These are phyloP conservation scores for Eucalyptus cloeziana DNA, from an alignment of 345 rosid genomes.

Conservation along the genomic window DNA sequence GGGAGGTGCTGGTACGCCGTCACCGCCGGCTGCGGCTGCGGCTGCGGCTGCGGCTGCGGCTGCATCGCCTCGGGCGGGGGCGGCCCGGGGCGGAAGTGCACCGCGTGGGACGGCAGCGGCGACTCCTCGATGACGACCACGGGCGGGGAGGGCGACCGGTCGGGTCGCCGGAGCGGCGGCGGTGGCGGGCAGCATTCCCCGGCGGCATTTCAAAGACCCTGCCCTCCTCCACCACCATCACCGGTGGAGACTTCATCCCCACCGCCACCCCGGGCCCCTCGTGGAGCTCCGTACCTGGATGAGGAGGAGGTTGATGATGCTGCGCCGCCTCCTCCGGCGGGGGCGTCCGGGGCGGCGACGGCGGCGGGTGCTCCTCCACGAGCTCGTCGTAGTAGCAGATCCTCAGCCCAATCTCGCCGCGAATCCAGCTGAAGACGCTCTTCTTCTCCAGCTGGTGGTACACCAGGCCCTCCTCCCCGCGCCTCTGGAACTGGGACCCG, in stretches of 20 bases:
- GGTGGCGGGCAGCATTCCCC: background rate
- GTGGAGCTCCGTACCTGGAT: background rate
- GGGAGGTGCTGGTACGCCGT: background rate
- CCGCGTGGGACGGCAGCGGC: constrained; percentile 19
- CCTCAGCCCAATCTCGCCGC: constrained; percentile 77
- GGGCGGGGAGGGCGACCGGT: constrained; percentile 29
- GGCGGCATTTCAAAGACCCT: constrained; percentile 31
- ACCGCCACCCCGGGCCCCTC: background rate
- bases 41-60: background rate
- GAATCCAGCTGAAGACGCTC: constrained; percentile 88
- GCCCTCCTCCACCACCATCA: constrained; percentile 46
- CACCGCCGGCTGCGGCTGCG: background rate
- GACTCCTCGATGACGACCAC: constrained; percentile 46
- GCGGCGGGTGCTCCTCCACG: constrained; percentile 15
- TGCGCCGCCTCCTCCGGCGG: constrained; percentile 12
- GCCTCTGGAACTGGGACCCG: constrained; percentile 60
- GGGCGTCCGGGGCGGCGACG: background rate
- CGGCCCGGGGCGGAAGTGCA: constrained; percentile 9
- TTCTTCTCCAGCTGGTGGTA: constrained; percentile 79
- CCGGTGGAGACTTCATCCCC: constrained; percentile 1
- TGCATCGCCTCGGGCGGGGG: constrained; percentile 4
- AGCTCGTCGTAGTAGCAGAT: constrained; percentile 65
- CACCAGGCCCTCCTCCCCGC: constrained; percentile 74
- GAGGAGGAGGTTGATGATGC: background rate
- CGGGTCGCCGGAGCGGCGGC: background rate